Conservation (phyloP, 495 filamentous ascomycete species). For the Lasiosphaeria ovina region DNA sequence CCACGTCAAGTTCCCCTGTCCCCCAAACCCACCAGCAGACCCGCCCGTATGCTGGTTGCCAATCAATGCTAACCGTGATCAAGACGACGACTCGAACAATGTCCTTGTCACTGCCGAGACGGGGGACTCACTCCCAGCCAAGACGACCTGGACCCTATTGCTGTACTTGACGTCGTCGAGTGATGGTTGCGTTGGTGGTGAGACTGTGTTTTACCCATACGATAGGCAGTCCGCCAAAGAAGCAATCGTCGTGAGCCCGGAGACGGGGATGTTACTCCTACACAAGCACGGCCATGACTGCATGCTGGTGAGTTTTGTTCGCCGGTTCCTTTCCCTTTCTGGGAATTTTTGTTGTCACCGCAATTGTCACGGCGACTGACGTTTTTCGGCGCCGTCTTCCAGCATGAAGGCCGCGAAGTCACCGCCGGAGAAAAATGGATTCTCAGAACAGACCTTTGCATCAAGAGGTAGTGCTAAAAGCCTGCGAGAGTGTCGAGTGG, state of each 20-base stretch:
- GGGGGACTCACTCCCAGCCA: constrained; percentile 47
- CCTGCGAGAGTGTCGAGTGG: too few species aligned
- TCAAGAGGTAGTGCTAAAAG: constrained; percentile 40
- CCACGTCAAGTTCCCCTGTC: neutral
- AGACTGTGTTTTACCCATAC: constrained; percentile 89
- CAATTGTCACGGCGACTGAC: neutral
- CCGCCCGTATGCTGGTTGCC: neutral
- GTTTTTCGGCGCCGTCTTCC: neutral
- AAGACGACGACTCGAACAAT: constrained; percentile 77
- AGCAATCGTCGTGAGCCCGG: constrained; percentile 64
- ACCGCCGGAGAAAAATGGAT: constrained; percentile 88
- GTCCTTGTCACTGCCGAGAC: constrained; percentile 52
- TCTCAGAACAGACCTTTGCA: constrained; percentile 81
- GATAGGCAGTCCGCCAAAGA: constrained; percentile 57
- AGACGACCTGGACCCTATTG: constrained; percentile 89
- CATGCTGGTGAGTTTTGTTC: constrained; percentile 54
- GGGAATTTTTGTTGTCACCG: neutral
- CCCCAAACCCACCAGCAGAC: neutral
- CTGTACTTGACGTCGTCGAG: constrained; percentile 74
- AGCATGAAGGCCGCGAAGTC: constrained; percentile 82
- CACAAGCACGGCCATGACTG: constrained; percentile 89
- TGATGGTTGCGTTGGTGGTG: constrained; percentile 62
- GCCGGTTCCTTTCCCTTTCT: neutral
- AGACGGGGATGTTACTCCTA: constrained; percentile 78
- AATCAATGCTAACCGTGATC: constrained; percentile 6